Evolutionary conservation across 225 moss, liverwort and hornwort species (phyloP), one percentile per base, ranked within the genome.

Genomic region (Polytrichum formosum): DNA sequence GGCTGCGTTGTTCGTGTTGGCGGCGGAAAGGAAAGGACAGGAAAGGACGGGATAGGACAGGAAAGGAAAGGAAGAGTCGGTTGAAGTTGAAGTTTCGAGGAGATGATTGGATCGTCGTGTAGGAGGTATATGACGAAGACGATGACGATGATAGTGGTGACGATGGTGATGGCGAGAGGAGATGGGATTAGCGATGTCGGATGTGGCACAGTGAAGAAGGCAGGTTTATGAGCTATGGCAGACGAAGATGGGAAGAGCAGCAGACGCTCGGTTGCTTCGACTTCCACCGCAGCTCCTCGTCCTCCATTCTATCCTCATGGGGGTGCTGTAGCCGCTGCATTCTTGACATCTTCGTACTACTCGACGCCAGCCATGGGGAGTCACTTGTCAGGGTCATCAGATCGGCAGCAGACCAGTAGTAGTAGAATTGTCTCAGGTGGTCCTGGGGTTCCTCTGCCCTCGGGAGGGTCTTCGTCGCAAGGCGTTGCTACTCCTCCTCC

Each of bases 241-340:
- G 69, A 46, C 64, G 75, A 53, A 31, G 82, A 72, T 62, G 70
- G 63, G 65, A 65, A 19, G 8, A 59, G 64, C 31, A 35, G 33
- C 54, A 65, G 22, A 23, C n/a, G 66, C n/a, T 66, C 31, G 19
- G 66, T 33, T 28, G 56, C 64, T 20, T 65, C 55, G 18, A 61
- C 63, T 28, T 64, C 71, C 30, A 22, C 10, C 25, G 67, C 65
- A 8, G 67, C 25, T 10, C 0, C 66, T 25, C 20, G 54, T 29
- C 35, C 55, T 35, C 28, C 81, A 30, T 60, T 82, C 33, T 23
- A 6, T 58, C 6, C 21, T 23, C 46, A 46, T 13, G 46, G 16
- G 46, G 46, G 13, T 46, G 46, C 46, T 46, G 46, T 46, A 16
- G 64, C 67, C 18, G 37, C 71, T 26, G 68, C 61, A 26, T 53